phyloP scores from a whole-genome alignment of 805 yeast species.

The Starmera dryadoides region DNA sequence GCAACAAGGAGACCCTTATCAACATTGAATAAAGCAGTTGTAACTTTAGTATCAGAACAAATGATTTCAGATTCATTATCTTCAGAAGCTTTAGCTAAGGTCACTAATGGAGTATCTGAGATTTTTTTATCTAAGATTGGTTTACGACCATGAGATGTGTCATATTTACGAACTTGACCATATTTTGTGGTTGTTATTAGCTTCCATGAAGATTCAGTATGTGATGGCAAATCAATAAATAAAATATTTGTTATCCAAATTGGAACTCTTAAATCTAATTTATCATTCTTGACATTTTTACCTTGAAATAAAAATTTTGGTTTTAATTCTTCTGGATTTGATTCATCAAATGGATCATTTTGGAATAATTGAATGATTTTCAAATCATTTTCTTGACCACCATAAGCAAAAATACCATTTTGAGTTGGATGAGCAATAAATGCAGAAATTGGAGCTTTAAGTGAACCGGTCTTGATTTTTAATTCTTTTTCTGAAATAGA shows the following conservation, averaged over 20 bases:
- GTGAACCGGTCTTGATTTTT: conserved; percentile 12
- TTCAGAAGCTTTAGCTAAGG: conserved; percentile 16
- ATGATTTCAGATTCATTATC: conserved; percentile 36
- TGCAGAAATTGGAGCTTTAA: conserved; percentile 43
- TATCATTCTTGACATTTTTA: conserved; percentile 77
- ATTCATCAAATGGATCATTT: conserved; percentile 8
- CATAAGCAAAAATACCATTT: conserved; percentile 58
- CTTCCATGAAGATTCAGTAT: conserved; percentile 33
- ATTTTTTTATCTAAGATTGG: conserved; percentile 56
- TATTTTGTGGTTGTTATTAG: conserved; percentile 63
- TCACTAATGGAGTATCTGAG: conserved; percentile 45
- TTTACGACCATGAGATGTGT: conserved; percentile 56
- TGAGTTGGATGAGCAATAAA: conserved; percentile 41
- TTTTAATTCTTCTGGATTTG: conserved; percentile 5
- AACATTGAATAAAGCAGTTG: conserved; percentile 50
- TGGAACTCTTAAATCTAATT: conserved; percentile 73
- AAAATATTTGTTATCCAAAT: conserved; percentile 63
- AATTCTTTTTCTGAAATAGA: conserved; percentile 9
- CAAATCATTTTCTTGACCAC: conserved; percentile 81
- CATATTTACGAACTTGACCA: conserved; percentile 73
- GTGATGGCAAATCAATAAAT: conserved; percentile 30
- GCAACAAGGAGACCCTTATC: conserved; percentile 51
- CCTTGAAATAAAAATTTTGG: conserved; percentile 50
- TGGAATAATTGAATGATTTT: conserved; percentile 36
- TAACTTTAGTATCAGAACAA: conserved; percentile 65